phyloP scores from a whole-genome alignment of 805 yeast species.

The Lipomyces anomalus region DNA sequence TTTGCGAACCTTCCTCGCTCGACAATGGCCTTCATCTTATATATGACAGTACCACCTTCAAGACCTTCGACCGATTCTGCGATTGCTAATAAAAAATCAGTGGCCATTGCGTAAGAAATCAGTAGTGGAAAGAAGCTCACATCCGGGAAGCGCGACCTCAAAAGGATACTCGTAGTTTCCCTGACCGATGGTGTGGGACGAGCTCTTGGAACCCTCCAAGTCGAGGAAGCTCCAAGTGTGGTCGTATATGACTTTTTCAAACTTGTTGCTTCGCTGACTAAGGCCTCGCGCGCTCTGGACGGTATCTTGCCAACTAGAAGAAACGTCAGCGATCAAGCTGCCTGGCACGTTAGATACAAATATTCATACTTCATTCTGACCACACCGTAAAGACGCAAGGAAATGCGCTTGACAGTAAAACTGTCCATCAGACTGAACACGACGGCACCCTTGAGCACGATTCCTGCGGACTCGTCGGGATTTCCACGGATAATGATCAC shows the following conservation, averaged over 20 bases:
- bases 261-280: conserved; percentile 30
- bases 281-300: conserved; percentile 25
- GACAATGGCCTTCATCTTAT: conserved; percentile 69
- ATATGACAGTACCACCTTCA: conserved; percentile 68
- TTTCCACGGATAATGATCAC: conserved; percentile 77
- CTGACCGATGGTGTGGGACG: conserved; percentile 23
- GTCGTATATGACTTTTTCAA: conserved; percentile 63
- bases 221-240: conserved; percentile 71
- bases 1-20: conserved; percentile 76
- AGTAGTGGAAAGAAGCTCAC: conserved; percentile 28
- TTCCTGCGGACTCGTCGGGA: conserved; percentile 71
- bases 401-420: conserved; percentile 56
- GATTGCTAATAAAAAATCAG: conserved; percentile 27
- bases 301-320: conserved; percentile 25
- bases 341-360: conserved; percentile 32
- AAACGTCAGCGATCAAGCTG: conserved; percentile 32
- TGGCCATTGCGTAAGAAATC: neutral
- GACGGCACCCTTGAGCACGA: conserved; percentile 67
- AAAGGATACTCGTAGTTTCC: conserved; percentile 89
- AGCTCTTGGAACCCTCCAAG: conserved; percentile 33
- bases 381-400: conserved; percentile 61
- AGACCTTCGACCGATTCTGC: conserved; percentile 89
- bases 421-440: conserved; percentile 75
- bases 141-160: conserved; percentile 76
- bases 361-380: conserved; percentile 45